Evolutionary conservation across 768 basidiomycete genomes (phyloP).

Genomic region (Candolleomyces aberdarensis): DNA sequence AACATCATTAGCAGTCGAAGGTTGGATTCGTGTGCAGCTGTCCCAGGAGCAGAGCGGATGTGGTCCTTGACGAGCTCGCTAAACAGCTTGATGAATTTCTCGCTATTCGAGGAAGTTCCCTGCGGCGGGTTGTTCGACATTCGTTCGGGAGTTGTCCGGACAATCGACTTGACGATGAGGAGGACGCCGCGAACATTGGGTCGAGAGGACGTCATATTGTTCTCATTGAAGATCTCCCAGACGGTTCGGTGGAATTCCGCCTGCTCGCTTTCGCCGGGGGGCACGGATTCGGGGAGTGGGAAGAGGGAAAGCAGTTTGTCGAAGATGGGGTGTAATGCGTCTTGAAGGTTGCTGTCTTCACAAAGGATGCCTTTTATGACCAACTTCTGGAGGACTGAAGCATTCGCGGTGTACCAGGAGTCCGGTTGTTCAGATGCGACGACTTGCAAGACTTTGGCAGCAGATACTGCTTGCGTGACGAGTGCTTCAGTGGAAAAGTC

Average conservation of each 20-base stretch:
- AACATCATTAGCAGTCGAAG: conserved; percentile 72
- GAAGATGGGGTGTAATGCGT: conserved; percentile 78
- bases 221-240: conserved; percentile 71
- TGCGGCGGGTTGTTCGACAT: conserved; percentile 59
- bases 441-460: conserved; percentile 86
- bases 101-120: neutral
- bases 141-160: conserved; percentile 75
- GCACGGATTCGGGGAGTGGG: conserved; percentile 65
- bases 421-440: conserved; percentile 82
- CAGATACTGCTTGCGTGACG: conserved; percentile 69
- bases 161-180: conserved; percentile 83
- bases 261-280: conserved; percentile 46
- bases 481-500: conserved; percentile 67
- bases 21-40: conserved; percentile 52
- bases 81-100: conserved; percentile 70
- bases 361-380: conserved; percentile 83
- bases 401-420: conserved; percentile 75
- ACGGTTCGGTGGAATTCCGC: conserved; percentile 79
- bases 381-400: conserved; percentile 71
- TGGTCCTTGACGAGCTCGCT: conserved; percentile 88
- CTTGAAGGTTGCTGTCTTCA: conserved; percentile 78
- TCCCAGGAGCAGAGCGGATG: conserved; percentile 49
- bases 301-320: conserved; percentile 74
- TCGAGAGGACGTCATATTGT: conserved; percentile 56
- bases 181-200: conserved; percentile 75